A percentile compares a stretch with the other conserved stretches of the same genome.
Conservation (phyloP, 2,329 filamentous ascomycete genomes). For the Diaporthe aspalathi region DNA sequence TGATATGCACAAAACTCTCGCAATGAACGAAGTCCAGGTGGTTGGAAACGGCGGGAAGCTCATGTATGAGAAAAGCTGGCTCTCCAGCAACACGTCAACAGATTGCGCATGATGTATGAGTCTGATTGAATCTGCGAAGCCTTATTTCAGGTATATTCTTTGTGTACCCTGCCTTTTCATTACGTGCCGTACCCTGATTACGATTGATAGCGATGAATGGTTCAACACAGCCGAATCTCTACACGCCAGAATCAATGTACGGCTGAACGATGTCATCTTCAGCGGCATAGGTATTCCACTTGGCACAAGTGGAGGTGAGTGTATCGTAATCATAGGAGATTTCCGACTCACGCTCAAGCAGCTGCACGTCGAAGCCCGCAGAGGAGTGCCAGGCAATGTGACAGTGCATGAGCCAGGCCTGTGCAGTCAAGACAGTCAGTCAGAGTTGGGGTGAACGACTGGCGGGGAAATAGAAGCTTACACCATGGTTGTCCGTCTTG, state of each 20-base stretch:
- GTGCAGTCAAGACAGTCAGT: not conserved
- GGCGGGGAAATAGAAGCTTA: not conserved
- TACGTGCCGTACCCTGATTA: too few relatives aligned
- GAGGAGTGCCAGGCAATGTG: constrained; percentile 63
- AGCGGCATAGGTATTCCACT: constrained; percentile 47
- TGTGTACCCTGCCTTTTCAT: not conserved
- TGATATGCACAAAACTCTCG: too few relatives aligned
- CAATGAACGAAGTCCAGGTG: too few relatives aligned
- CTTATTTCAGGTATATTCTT: too few relatives aligned
- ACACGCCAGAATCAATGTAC: constrained; percentile 51
- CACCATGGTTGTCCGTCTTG: constrained; percentile 63
- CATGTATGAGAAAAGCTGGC: too few relatives aligned
- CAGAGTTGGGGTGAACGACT: not conserved
- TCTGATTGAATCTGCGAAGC: not conserved
- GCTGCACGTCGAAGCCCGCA: constrained; percentile 64
- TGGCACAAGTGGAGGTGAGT: constrained; percentile 47
- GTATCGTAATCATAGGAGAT: constrained; percentile 43
- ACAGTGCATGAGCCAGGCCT: constrained; percentile 56
- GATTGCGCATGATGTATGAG: too few relatives aligned
- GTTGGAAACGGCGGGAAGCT: too few relatives aligned
- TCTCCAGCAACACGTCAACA: too few relatives aligned
- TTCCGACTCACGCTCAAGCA: constrained; percentile 53
- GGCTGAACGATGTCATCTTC: constrained; percentile 36
- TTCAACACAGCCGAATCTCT: not conserved
- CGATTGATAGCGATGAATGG: too few relatives aligned